phyloP scores from a whole-genome alignment of 2,329 filamentous ascomycete genomes.

The Phaeosphaeriaceae sp. region DNA sequence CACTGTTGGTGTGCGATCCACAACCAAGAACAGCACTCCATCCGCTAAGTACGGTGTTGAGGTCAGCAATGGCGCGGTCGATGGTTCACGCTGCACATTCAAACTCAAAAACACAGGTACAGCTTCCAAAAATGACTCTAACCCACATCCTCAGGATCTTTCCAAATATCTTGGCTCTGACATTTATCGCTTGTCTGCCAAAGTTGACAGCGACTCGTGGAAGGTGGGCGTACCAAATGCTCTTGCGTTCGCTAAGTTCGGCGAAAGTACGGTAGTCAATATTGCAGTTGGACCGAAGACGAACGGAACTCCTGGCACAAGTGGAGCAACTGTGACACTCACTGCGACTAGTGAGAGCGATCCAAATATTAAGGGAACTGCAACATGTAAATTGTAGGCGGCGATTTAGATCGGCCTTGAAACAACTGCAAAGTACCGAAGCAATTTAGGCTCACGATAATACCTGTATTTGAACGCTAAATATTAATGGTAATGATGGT shows the following conservation, averaged over 20 bases:
- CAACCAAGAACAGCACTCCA: slow-evolving; percentile 43
- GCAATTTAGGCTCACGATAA: no score
- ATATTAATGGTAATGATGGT: no score
- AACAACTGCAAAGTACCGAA: no score
- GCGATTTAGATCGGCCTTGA: no score
- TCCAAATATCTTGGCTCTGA: slow-evolving; percentile 53
- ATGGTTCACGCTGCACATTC: slow-evolving; percentile 56
- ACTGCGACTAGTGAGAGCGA: slow-evolving; percentile 16
- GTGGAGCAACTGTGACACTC: slow-evolving; percentile 12
- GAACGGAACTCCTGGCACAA: slow-evolving; percentile 30
- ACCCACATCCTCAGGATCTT: slow-evolving; percentile 44
- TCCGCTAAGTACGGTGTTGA: slow-evolving; percentile 46
- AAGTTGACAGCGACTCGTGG: slow-evolving; percentile 56
- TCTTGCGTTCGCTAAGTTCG: slow-evolving; percentile 52
- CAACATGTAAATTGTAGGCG: slow-evolving; percentile 9
- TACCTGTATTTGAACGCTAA: no score
- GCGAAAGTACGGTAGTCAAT: slow-evolving; percentile 46
- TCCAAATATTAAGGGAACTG: slow-evolving; percentile 6
- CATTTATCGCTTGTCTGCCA: slow-evolving; percentile 56
- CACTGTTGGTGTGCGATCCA: slow-evolving; percentile 56
- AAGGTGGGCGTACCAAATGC: slow-evolving; percentile 50
- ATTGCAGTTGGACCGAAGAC: slow-evolving; percentile 51
- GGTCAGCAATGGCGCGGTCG: slow-evolving; percentile 47
- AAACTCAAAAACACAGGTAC: slow-evolving; percentile 56
- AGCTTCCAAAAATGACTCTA: slow-evolving; percentile 15